Base-by-base conservation (phyloP, 2,329 filamentous ascomycete genomes). In the Hypoxylon sp. region DNA sequence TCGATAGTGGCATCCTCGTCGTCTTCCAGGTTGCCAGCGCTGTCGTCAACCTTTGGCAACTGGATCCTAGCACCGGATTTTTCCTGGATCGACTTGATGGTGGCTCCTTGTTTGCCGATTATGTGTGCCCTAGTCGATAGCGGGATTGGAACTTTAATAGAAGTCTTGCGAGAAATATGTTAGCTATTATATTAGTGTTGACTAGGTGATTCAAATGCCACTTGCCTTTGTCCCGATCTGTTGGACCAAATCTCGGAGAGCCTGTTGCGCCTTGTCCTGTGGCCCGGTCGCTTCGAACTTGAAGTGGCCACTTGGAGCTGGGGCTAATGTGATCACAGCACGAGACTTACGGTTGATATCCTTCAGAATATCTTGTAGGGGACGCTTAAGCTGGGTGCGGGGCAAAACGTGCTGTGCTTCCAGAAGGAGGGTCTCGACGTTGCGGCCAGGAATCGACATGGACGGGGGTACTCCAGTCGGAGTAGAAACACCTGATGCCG, bases 281-380 rank as follows among this genome's bases (percentile, higher is more conserved):
- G 93, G 91, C 63, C 96, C 95, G 71, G 89, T 91, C 51, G 93
- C 94, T 79, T 95, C 92, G 77, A 99, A 97, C 73, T 91, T 90
- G 73, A 94, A 85, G 38, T 87, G 87, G 21, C 92, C 93, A 70
- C 88, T 90, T 69, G 90, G 87, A n/a, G 90, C 89, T 65, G 88
- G 87, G 64, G 88, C 88, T 85, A 94, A 91, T 73, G 91, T 90
- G 72, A 99, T 89, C 73, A 89, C 93, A 64, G 94, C 94, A 78
- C 95, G 94, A 67, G 93, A 97, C 77, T 91, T 93, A 81, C 91
- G 93, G 82, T 97, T 98, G 81, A 98, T 93, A 72, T 98, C 94
- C 78, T 93, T 92, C 76, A 98, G 84, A 71, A 96, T 90, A 72
- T 98, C 95, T 32, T 89, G 84, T 56, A 98, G 85, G 6, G 95